Conservation (phyloP, 495 filamentous ascomycete species). For the Paragyromitra xinjiangensis region DNA sequence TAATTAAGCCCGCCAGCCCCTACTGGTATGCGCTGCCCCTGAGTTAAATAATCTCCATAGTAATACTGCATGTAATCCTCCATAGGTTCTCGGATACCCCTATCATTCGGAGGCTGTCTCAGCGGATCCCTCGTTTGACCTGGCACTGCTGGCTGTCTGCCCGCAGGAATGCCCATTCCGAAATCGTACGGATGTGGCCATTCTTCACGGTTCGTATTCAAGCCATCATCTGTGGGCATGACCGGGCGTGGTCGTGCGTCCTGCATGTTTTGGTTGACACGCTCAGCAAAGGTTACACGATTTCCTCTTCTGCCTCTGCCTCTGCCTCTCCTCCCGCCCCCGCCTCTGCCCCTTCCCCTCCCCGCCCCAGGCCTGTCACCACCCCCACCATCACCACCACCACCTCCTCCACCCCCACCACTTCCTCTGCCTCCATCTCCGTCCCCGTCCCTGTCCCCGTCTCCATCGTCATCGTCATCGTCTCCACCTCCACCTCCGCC, state of each 20-base stretch:
- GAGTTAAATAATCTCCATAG: constrained; percentile 31
- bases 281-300: neutral
- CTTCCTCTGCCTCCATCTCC: neutral
- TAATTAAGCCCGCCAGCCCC: constrained; percentile 30
- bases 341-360: neutral
- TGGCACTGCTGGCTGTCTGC: constrained; percentile 15
- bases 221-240: constrained; percentile 6
- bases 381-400: neutral
- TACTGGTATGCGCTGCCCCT: constrained; percentile 24
- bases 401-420: neutral
- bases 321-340: neutral
- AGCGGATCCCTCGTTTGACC: constrained; percentile 5
- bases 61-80: constrained; percentile 49
- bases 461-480: neutral
- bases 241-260: constrained; percentile 21
- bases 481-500: neutral
- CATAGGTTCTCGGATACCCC: constrained; percentile 35
- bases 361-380: no score
- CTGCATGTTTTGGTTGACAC: constrained; percentile 18
- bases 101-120: constrained; percentile 22
- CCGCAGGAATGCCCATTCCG: constrained; percentile 39
- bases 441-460: no score
- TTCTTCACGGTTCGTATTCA: neutral
- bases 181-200: constrained; percentile 43
- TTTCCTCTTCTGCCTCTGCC: neutral